phyloP scores from a whole-genome alignment of 2,329 filamentous ascomycete genomes.

The Colletotrichum cuscutae region DNA sequence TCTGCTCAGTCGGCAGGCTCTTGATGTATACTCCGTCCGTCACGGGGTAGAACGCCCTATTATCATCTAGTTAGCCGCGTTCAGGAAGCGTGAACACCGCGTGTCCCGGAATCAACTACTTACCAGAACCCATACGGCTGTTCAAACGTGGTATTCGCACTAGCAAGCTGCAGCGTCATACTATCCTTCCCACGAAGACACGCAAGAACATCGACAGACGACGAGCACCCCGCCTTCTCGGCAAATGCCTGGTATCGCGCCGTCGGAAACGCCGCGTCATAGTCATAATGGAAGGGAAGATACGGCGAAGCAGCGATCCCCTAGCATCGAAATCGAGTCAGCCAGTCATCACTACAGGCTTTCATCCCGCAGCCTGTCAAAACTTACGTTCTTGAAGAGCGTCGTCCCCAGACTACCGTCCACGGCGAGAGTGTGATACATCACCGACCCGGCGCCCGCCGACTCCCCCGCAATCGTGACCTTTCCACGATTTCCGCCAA shows the following conservation, averaged over 20 bases:
- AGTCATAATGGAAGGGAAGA: slow-evolving; percentile 21
- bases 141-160: slow-evolving; percentile 35
- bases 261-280: slow-evolving; percentile 4
- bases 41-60: slow-evolving; percentile 44
- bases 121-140: slow-evolving; percentile 38
- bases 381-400: slow-evolving; percentile 50
- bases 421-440: slow-evolving; percentile 58
- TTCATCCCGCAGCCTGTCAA: fast-evolving
- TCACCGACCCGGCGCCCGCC: slow-evolving; percentile 61
- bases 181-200: slow-evolving; percentile 43
- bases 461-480: slow-evolving; percentile 64
- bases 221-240: slow-evolving; percentile 50
- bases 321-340: no score
- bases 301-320: slow-evolving; percentile 27
- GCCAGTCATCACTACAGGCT: no score
- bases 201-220: slow-evolving; percentile 37
- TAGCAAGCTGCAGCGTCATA: slow-evolving; percentile 40
- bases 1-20: slow-evolving; percentile 42
- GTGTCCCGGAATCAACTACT: neutral
- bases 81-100: neutral
- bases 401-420: slow-evolving; percentile 49
- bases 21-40: slow-evolving; percentile 46
- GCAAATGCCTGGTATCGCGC: slow-evolving; percentile 32
- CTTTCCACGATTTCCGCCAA: slow-evolving; percentile 59
- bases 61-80: neutral